Percentiles rank a stretch among this genome's conserved stretches.
These are phyloP conservation scores for Botrytis paeoniae DNA, from an alignment of 2,329 filamentous ascomycete species.

Conservation along the genomic window DNA sequence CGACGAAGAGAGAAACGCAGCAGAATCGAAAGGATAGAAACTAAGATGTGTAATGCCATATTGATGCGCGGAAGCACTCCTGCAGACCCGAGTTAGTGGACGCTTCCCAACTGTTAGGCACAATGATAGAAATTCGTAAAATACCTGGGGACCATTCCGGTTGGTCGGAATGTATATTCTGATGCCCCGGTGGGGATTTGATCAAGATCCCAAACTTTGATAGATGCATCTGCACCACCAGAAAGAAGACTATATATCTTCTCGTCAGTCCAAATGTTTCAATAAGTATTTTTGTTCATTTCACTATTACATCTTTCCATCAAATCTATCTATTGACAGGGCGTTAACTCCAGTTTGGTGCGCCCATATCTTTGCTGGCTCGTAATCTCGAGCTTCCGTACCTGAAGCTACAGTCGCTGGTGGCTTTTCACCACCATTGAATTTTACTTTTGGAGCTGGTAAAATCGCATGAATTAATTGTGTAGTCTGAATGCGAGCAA, in stretches of 20 bases:
- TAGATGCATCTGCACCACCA: conserved; percentile 78
- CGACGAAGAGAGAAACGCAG: conserved; percentile 72
- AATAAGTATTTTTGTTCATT: not conserved
- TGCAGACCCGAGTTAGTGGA: conserved; percentile 9
- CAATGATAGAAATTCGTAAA: conserved; percentile 7
- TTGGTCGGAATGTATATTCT: conserved; percentile 52
- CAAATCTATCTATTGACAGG: conserved; percentile 72
- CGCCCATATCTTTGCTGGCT: conserved; percentile 47
- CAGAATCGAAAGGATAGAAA: conserved; percentile 76
- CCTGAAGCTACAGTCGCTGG: conserved; percentile 14
- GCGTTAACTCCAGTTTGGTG: conserved; percentile 78
- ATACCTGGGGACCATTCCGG: conserved; percentile 48
- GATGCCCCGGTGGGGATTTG: conserved; percentile 41
- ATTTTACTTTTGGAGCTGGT: conserved; percentile 63
- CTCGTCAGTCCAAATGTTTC: not conserved
- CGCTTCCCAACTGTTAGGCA: not conserved
- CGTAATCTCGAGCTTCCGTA: conserved; percentile 5
- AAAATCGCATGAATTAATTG: conserved; percentile 68
- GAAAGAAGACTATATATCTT: conserved; percentile 63
- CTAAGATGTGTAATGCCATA: conserved; percentile 73
- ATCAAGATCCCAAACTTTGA: conserved; percentile 87
- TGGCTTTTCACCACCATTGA: conserved; percentile 57
- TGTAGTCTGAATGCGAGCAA: conserved; percentile 64
- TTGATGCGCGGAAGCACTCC: conserved; percentile 48
- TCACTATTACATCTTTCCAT: conserved; percentile 63